These are phyloP conservation scores for Rosa multiflora DNA, from an alignment of 306 rosid genomes.

Conservation along the genomic window DNA sequence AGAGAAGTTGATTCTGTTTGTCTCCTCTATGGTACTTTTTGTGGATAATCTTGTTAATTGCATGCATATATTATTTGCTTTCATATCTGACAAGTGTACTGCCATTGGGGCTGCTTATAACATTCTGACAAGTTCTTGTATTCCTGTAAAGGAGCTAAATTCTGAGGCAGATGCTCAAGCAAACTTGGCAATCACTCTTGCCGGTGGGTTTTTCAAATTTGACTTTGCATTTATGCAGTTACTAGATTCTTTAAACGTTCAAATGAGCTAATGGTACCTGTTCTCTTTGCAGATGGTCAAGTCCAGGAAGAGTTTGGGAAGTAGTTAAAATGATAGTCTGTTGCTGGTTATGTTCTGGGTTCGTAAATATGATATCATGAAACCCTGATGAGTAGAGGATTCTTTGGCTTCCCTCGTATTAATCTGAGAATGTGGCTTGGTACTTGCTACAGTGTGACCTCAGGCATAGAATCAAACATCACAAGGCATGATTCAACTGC, in stretches of 20 bases:
- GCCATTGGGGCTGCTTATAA: slow-evolving; percentile 6
- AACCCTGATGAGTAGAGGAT: neutral
- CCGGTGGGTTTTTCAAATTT: slow-evolving; percentile 49
- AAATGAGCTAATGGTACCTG: slow-evolving; percentile 7
- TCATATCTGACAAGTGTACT: neutral
- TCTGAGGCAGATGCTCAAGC: slow-evolving; percentile 92
- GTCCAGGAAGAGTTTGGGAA: slow-evolving; percentile 49
- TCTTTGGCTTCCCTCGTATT: neutral
- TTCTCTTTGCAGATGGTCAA: slow-evolving; percentile 65
- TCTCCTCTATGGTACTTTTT: neutral
- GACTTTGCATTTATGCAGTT: slow-evolving; percentile 14
- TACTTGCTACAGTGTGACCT: neutral
- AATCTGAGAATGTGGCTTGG: neutral
- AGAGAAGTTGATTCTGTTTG: slow-evolving; percentile 25
- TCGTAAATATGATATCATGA: neutral
- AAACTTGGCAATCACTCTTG: slow-evolving; percentile 65
- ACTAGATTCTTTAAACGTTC: neutral
- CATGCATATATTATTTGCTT: neutral
- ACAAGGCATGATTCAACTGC: neutral
- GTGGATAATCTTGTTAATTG: neutral
- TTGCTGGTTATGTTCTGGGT: neutral
- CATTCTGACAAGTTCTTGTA: slow-evolving; percentile 30
- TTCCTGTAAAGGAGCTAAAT: slow-evolving; percentile 53
- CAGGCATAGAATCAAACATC: neutral
- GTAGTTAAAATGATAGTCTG: slow-evolving; percentile 10